Evolutionary conservation across 352 stramenopile species (phyloP).

Genomic region (Plasmopara muralis): DNA sequence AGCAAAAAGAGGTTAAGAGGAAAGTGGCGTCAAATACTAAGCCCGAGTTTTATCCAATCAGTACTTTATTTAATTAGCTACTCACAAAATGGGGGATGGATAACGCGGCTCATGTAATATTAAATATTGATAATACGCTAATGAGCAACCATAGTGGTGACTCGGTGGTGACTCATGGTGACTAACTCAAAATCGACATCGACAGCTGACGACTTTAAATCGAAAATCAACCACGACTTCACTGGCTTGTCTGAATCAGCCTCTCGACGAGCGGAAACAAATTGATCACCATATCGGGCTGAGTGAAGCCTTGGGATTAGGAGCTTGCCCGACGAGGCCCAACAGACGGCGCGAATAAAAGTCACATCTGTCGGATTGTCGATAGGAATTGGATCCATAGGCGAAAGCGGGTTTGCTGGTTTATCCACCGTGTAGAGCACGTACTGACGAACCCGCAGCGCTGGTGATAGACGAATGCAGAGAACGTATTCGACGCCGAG

Average conservation of each 20-base stretch:
- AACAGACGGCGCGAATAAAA: slow-evolving; percentile 1
- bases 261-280: neutral
- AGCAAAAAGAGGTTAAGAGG: too few species aligned
- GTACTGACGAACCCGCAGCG: neutral
- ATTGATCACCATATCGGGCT: neutral
- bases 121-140: too few species aligned
- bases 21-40: too few species aligned
- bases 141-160: too few species aligned
- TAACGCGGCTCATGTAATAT: too few species aligned
- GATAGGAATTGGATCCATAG: neutral
- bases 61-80: too few species aligned
- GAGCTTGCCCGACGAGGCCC: neutral
- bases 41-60: too few species aligned
- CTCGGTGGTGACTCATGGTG: too few species aligned
- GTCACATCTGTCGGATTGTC: slow-evolving; percentile 1
- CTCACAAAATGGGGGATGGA: too few species aligned
- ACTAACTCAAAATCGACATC: too few species aligned
- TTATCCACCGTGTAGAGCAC: slow-evolving; percentile 1
- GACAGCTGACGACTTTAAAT: neutral
- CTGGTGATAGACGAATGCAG: neutral
- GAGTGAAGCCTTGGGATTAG: neutral
- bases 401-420: neutral
- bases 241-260: neutral
- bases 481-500: neutral
- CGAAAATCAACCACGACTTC: neutral